Conservation (phyloP, 768 basidiomycete species). For the Amanita polypyramis region DNA sequence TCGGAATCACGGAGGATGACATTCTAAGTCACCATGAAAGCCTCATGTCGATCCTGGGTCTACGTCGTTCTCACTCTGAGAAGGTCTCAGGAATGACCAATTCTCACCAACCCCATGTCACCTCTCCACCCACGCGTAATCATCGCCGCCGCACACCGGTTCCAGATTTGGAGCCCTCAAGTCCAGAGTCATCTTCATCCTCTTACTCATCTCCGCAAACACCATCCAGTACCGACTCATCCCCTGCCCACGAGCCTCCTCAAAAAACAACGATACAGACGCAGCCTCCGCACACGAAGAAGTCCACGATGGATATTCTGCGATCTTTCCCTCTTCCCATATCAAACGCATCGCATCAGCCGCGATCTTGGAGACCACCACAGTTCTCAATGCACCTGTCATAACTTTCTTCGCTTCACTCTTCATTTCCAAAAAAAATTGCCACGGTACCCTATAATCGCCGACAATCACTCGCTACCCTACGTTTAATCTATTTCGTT, state of each 20-base stretch:
- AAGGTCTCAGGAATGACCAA: constrained; percentile 14
- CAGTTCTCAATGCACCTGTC: constrained; percentile 12
- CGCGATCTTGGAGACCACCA: constrained; percentile 11
- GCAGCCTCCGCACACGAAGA: constrained; percentile 15
- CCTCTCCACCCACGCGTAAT: constrained; percentile 1
- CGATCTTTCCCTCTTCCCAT: constrained; percentile 38
- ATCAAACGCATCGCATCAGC: constrained; percentile 15
- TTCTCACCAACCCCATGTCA: constrained; percentile 11
- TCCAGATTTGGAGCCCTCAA: constrained; percentile 35
- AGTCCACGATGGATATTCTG: constrained; percentile 31
- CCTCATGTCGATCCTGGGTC: constrained; percentile 16
- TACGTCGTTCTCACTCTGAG: constrained; percentile 13
- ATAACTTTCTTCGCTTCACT: background rate
- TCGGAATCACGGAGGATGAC: constrained; percentile 54
- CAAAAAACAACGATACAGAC: constrained; percentile 3
- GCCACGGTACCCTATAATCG: background rate
- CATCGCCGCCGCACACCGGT: constrained; percentile 13
- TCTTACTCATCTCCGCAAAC: constrained; percentile 21
- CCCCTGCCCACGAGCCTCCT: constrained; percentile 12
- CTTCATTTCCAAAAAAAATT: background rate
- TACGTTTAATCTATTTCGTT: background rate
- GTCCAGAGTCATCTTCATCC: constrained; percentile 27
- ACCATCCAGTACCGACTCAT: constrained; percentile 15
- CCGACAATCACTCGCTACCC: background rate
- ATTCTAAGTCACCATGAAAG: constrained; percentile 42